Evolutionary conservation across 768 basidiomycete species (phyloP).

Genomic region (Basidioascus undulatus): DNA sequence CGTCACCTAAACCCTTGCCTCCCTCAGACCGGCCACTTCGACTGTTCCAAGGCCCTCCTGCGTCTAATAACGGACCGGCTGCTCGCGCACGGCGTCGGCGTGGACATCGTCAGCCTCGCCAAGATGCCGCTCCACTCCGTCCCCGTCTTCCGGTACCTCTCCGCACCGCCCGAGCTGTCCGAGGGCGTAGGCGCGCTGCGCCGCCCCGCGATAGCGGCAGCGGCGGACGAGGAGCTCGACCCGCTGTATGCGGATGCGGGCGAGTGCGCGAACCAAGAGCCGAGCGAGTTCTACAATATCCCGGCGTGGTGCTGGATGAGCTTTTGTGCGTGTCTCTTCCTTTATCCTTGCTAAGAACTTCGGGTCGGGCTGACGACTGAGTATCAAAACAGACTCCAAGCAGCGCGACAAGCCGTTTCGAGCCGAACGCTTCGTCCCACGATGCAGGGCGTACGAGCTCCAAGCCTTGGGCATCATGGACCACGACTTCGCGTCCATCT

Average conservation of each 20-base stretch:
- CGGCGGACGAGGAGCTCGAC: slow-evolving; percentile 8
- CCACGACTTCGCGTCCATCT: slow-evolving; percentile 73
- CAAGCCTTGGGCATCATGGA: slow-evolving; percentile 82
- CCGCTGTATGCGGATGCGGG: no score
- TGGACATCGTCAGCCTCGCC: slow-evolving; percentile 67
- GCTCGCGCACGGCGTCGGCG: slow-evolving; percentile 73
- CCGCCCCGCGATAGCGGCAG: background rate
- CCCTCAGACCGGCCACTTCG: slow-evolving; percentile 83
- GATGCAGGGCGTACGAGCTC: slow-evolving; percentile 93
- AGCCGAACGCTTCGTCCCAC: slow-evolving; percentile 51
- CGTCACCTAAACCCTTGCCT: no score
- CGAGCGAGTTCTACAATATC: no score
- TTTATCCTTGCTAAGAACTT: no score
- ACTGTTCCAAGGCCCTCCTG: slow-evolving; percentile 69
- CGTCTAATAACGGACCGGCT: slow-evolving; percentile 79
- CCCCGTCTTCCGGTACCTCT: slow-evolving; percentile 73
- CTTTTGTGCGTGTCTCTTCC: no score
- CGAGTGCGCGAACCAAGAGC: no score
- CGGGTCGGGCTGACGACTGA: background rate
- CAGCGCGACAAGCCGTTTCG: slow-evolving; percentile 23
- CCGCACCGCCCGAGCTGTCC: slow-evolving; percentile 23
- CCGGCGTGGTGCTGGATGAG: no score
- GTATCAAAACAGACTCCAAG: slow-evolving; percentile 5
- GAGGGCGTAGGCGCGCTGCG: background rate
- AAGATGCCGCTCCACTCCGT: slow-evolving; percentile 83